Evolutionary conservation across 2,329 filamentous ascomycete genomes (phyloP).

Genomic region (Diaporthe humulicola): DNA sequence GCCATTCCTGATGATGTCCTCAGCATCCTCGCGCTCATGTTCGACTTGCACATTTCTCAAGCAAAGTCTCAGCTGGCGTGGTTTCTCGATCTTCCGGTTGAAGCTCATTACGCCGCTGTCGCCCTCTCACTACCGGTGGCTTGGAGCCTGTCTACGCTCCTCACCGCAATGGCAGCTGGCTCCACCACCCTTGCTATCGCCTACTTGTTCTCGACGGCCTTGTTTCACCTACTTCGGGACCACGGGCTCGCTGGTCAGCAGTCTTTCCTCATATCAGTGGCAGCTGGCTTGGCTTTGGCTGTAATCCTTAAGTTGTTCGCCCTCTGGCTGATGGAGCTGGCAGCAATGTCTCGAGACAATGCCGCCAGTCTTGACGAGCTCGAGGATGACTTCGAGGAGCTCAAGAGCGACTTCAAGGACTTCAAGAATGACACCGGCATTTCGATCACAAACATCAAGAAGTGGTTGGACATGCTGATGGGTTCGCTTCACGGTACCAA

Average conservation of each 20-base stretch:
- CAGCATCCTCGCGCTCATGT: background rate
- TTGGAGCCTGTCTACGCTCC: background rate
- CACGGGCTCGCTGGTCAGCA: background rate
- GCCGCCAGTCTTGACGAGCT: background rate
- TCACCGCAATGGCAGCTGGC: background rate
- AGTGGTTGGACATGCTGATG: no score
- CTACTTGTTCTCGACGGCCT: background rate
- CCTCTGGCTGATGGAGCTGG: background rate
- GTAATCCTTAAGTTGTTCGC: accelerated
- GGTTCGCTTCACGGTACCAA: no score
- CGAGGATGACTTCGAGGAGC: background rate
- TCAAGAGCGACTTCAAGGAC: background rate
- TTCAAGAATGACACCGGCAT: background rate
- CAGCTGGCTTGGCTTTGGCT: background rate
- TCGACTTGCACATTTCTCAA: background rate
- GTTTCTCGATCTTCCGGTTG: background rate
- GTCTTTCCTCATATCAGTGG: background rate
- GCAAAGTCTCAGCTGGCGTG: background rate
- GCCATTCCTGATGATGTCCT: background rate
- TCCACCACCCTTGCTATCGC: background rate
- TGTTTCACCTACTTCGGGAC: background rate
- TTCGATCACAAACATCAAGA: no score
- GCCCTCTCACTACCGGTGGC: background rate
- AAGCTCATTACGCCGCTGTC: background rate
- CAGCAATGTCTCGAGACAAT: accelerated